Conservation (phyloP, 345 rosid genomes). For the Sonneratia alba region DNA sequence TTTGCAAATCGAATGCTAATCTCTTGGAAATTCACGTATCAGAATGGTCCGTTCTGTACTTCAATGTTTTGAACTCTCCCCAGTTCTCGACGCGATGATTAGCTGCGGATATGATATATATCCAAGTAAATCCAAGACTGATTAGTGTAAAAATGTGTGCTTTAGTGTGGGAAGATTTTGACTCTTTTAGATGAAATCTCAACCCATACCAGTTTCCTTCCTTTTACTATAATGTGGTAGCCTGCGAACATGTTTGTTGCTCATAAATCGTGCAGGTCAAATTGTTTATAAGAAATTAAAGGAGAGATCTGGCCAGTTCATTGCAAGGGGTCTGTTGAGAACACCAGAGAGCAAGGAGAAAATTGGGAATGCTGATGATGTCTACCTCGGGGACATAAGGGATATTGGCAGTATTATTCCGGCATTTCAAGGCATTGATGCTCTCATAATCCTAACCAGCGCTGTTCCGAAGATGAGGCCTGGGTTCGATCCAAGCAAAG, state of each 20-base stretch:
- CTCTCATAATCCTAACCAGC: conserved; percentile 83
- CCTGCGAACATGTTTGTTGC: not conserved
- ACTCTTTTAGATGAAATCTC: not conserved
- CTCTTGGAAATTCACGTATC: not conserved
- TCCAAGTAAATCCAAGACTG: not conserved
- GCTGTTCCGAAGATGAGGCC: conserved; percentile 80
- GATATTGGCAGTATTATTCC: conserved; percentile 41
- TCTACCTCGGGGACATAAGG: conserved; percentile 64
- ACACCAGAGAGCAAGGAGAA: conserved; percentile 78
- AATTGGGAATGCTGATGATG: conserved; percentile 67
- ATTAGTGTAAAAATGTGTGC: not conserved
- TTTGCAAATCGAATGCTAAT: not conserved
- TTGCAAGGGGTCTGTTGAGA: conserved; percentile 70
- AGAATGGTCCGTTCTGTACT: not conserved
- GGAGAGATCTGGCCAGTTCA: conserved; percentile 67
- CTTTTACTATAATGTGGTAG: not conserved
- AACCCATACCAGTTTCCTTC: not conserved
- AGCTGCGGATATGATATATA: not conserved
- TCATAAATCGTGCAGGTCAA: conserved; percentile 42
- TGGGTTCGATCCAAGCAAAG: conserved; percentile 73
- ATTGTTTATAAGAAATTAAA: conserved; percentile 78
- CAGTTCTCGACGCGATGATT: not conserved
- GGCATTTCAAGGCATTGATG: conserved; percentile 58
- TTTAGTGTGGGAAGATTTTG: not conserved
- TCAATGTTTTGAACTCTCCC: not conserved